phyloP scores from a whole-genome alignment of 2,329 filamentous ascomycete species.

The Colletotrichum musicola region DNA sequence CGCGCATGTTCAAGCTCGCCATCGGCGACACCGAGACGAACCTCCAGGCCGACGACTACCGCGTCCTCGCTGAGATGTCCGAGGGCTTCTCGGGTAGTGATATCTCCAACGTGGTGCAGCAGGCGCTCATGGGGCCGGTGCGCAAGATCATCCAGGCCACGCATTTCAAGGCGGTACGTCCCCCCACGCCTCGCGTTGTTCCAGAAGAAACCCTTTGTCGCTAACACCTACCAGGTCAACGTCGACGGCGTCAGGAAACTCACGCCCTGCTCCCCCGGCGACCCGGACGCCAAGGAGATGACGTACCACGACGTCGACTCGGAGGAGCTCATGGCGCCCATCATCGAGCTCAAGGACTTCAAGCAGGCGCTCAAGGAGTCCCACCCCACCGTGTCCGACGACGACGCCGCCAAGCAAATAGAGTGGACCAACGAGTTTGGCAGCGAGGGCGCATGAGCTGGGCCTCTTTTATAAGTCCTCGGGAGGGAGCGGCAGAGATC shows the following conservation, averaged over 20 bases:
- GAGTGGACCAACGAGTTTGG: slow-evolving; percentile 98
- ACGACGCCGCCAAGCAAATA: slow-evolving; percentile 85
- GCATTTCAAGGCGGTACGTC: slow-evolving; percentile 92
- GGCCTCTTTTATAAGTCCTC: not conserved
- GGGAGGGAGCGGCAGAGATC: too few species aligned
- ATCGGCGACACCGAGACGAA: slow-evolving; percentile 94
- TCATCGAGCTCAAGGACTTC: slow-evolving; percentile 91
- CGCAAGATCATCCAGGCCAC: slow-evolving; percentile 97
- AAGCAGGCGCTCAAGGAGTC: slow-evolving; percentile 90
- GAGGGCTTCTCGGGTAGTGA: slow-evolving; percentile 97
- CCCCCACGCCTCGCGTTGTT: too few species aligned
- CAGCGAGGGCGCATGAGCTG: slow-evolving; percentile 77
- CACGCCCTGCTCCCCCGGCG: slow-evolving; percentile 95
- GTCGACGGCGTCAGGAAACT: slow-evolving; percentile 76
- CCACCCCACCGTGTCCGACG: slow-evolving; percentile 88
- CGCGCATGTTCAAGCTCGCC: slow-evolving; percentile 94
- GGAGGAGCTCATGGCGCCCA: slow-evolving; percentile 86
- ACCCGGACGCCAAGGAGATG: slow-evolving; percentile 89
- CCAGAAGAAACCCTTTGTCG: not conserved
- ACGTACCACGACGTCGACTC: slow-evolving; percentile 89
- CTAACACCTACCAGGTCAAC: slow-evolving; percentile 67
- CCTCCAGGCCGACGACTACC: slow-evolving; percentile 81
- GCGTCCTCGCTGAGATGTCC: slow-evolving; percentile 81
- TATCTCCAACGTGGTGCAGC: slow-evolving; percentile 95
- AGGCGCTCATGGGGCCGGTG: slow-evolving; percentile 97